A percentile compares a stretch with the other conserved stretches of the same genome.
Evolutionary conservation across 495 filamentous ascomycete genomes (phyloP).

Genomic region (Penicillium canescens): DNA sequence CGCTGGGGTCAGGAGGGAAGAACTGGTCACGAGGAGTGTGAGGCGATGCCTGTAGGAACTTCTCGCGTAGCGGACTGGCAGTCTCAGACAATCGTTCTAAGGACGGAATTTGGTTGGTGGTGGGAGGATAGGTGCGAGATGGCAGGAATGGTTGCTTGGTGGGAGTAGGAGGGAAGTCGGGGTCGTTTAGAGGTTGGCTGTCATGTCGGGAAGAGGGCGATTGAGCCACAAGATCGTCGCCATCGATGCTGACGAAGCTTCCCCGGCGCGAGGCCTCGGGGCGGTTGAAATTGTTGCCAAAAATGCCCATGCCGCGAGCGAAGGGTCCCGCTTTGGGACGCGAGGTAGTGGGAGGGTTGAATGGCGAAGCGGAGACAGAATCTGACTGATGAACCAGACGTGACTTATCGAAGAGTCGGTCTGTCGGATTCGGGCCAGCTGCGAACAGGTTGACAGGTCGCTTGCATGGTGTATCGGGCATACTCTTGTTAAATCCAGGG

Average conservation of each 20-base stretch:
- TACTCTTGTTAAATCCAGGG: slow-evolving; percentile 35
- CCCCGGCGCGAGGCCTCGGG: slow-evolving; percentile 58
- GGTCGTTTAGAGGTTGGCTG: slow-evolving; percentile 64
- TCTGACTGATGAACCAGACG: slow-evolving; percentile 63
- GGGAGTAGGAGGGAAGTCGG: slow-evolving; percentile 84
- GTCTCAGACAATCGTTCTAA: slow-evolving; percentile 40
- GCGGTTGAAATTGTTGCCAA: slow-evolving; percentile 58
- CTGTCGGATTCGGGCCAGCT: slow-evolving; percentile 56
- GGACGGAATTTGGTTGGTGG: slow-evolving; percentile 40
- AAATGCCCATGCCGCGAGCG: slow-evolving; percentile 66
- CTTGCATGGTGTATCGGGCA: slow-evolving; percentile 97
- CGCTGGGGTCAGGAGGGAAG: slow-evolving; percentile 78
- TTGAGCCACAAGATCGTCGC: slow-evolving; percentile 61
- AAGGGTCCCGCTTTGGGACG: slow-evolving; percentile 56
- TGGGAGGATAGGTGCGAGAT: slow-evolving; percentile 43
- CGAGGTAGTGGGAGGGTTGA: slow-evolving; percentile 48
- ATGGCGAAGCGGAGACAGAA: slow-evolving; percentile 61
- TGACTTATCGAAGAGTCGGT: slow-evolving; percentile 55
- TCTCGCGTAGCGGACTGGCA: slow-evolving; percentile 34
- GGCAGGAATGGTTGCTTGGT: slow-evolving; percentile 70
- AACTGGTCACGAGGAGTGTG: slow-evolving; percentile 77
- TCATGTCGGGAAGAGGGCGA: slow-evolving; percentile 59
- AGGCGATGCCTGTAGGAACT: slow-evolving; percentile 60
- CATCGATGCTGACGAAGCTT: slow-evolving; percentile 77
- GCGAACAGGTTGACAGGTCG: slow-evolving; percentile 65